Base-by-base conservation (phyloP, 75 land plant genomes). In the Pseudotsuga menziesii region DNA sequence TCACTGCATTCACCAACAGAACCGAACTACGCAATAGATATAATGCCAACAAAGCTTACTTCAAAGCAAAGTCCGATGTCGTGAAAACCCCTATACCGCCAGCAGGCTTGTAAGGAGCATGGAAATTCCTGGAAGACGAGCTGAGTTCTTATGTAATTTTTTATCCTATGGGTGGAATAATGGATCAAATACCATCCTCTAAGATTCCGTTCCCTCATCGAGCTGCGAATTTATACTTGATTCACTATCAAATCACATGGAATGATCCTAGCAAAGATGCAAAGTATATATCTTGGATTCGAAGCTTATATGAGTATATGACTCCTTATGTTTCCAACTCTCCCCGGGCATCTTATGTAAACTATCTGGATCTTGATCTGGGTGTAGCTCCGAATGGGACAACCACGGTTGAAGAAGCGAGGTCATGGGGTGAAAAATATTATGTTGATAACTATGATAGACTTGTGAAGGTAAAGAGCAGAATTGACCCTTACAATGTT, bases 191-290 rank as follows among this genome's bases (percentile, higher is more conserved):
- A 1, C 23, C 62, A 4, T 63, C 74, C 66, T n/a, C 23, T 12
- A 41, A 57, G 2, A 41, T 79, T n/a, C 74, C 80, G 32, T 83
- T 83, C 55, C 80, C 84, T 1, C 80, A 83, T 74, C 56, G 84
- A 25, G 66, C 16, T 25, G 82, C 80, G 56, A 83, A 74, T 61
- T 56, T 79, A 29, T 83, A 76, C 78, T 32, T 20, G 23, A 72
- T 83, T 3, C 81, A 83, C 36, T 79, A 83, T 55, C 32, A 57
- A 72, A 27, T 78, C 13, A 57, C 54, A 12, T 83, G 84, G 84
- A 58, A 78, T 23, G 73, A 78, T 1, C 41, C 32, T 7, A 2
- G 15, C 25, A 15, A 70, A 16, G 64, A 73, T 36, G 75, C 20
- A 11, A 20, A n/a, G 0, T 79, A 58, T 22, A 20, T 79, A 13